Evolutionary conservation across 75 land plant genomes (phyloP), one percentile per base, ranked within the genome.

Genomic region (Pinus tabuliformis): DNA sequence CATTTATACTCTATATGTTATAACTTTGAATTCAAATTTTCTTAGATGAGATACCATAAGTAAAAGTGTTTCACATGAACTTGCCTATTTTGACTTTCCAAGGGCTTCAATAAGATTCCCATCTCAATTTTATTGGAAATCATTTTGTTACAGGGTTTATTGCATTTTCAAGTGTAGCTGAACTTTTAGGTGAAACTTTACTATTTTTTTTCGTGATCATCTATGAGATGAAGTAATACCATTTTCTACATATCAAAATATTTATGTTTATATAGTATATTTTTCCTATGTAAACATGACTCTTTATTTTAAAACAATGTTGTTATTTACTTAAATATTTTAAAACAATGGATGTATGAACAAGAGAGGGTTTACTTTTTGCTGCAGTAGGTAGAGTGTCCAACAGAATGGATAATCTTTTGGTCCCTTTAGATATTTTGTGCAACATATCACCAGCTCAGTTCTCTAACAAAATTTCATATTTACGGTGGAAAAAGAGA

Each of bases 401-500:
- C 13, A 97, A 94, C 74, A 87, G 95, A 80, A 97, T 94, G 98
- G 99, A 97, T 80, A 84, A 93, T 20, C 89, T 97, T 11, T 79
- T 97, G 77, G 78, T 97, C 57, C 99, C 99, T n/a, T 73, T 97
- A 63, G 98, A 97, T 63, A 79, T 97, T 73, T 78, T 97, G 58
- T 90, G 89, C 74, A 84, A 89, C 76, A 86, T 97, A 39, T 89
- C 99, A 70, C 84, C 84, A 16, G 76, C 93, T 61, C 93, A 94
- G 30, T 97, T 97, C 76, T 83, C 95, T 70, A 98, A 97, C 76
- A 91, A 83, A 81, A 94, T 89, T 75, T 78, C 88, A 59, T 92
- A 88, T 83, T 70, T 90, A 22, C 81, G 89, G 58, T 97, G 99
- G 99, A 91, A 92, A 80, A 97, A 92, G 82, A 86, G 99, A 82